phyloP scores from a whole-genome alignment of 176 grass and related monocot genomes.

The Carex cristatella region DNA sequence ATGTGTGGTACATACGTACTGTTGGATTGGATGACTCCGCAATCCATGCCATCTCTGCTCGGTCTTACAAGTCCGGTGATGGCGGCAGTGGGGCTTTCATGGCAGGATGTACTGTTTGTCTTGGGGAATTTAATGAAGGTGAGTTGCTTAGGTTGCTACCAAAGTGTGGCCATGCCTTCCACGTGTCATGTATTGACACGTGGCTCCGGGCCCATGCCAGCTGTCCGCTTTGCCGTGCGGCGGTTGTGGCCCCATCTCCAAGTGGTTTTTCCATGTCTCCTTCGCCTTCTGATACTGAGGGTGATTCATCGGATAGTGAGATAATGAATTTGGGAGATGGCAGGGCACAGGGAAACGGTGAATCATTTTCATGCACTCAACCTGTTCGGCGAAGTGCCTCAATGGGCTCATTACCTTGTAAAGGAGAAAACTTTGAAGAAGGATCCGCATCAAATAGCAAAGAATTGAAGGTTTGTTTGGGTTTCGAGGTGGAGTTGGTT shows the following conservation, averaged over 20 bases:
- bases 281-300: background rate
- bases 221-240: constrained; percentile 74
- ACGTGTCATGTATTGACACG: constrained; percentile 70
- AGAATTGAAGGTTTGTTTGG: constrained; percentile 22
- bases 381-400: constrained; percentile 21
- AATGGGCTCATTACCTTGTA: constrained; percentile 14
- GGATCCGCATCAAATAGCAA: constrained; percentile 16
- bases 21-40: constrained; percentile 80
- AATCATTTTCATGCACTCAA: background rate
- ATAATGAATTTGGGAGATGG: constrained; percentile 4
- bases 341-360: background rate
- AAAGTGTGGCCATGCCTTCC: constrained; percentile 73
- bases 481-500: constrained; percentile 17
- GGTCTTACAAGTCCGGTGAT: constrained; percentile 54
- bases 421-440: constrained; percentile 1
- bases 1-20: constrained; percentile 79
- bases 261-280: background rate
- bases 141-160: constrained; percentile 78
- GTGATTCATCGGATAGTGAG: background rate
- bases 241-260: constrained; percentile 28
- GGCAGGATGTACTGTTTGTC: constrained; percentile 57
- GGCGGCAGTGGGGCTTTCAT: background rate
- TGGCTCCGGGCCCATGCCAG: constrained; percentile 78
- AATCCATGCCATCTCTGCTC: constrained; percentile 56
- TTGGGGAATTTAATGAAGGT: constrained; percentile 68